Conservation (phyloP, 1,284 basidiomycete genomes). For the Sanguinoderma infundibulare region DNA sequence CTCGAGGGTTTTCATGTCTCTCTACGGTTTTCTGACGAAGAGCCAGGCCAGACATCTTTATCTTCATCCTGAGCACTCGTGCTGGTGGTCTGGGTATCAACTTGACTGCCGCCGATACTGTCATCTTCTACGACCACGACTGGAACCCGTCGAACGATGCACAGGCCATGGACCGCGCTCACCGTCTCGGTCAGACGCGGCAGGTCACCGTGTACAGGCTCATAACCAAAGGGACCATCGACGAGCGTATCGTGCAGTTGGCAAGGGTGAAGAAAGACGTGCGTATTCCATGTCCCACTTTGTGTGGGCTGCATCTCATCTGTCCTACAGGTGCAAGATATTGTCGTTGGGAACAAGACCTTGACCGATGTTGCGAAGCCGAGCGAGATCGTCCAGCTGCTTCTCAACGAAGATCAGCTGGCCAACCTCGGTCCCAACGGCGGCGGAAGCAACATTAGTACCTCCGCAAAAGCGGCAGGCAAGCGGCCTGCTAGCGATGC, state of each 20-base stretch:
- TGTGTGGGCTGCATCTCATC: background rate
- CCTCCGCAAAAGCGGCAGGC: slow-evolving; percentile 44
- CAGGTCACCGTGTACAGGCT: slow-evolving; percentile 99
- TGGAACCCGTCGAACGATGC: slow-evolving; percentile 99
- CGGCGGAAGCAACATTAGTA: too few species aligned
- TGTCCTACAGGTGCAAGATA: slow-evolving; percentile 87
- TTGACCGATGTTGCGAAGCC: slow-evolving; percentile 92
- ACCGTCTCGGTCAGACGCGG: slow-evolving; percentile 97
- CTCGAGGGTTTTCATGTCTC: background rate
- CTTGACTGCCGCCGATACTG: slow-evolving; percentile 96
- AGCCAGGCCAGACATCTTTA: slow-evolving; percentile 88
- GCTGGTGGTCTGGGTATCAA: slow-evolving; percentile 99
- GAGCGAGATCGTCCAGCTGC: slow-evolving; percentile 95
- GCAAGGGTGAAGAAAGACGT: slow-evolving; percentile 96
- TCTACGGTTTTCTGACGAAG: background rate
- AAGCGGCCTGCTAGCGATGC: slow-evolving; percentile 44
- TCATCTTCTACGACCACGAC: slow-evolving; percentile 98
- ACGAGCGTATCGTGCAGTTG: slow-evolving; percentile 96
- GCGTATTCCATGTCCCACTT: slow-evolving; percentile 35
- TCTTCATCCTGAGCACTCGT: slow-evolving; percentile 95
- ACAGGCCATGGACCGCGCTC: slow-evolving; percentile 99
- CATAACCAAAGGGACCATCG: slow-evolving; percentile 96
- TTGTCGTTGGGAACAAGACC: slow-evolving; percentile 97
- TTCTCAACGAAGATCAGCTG: slow-evolving; percentile 93
- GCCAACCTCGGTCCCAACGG: slow-evolving; percentile 58